phyloP scores from a whole-genome alignment of 768 basidiomycete genomes.

The Kwoniella sp. region DNA sequence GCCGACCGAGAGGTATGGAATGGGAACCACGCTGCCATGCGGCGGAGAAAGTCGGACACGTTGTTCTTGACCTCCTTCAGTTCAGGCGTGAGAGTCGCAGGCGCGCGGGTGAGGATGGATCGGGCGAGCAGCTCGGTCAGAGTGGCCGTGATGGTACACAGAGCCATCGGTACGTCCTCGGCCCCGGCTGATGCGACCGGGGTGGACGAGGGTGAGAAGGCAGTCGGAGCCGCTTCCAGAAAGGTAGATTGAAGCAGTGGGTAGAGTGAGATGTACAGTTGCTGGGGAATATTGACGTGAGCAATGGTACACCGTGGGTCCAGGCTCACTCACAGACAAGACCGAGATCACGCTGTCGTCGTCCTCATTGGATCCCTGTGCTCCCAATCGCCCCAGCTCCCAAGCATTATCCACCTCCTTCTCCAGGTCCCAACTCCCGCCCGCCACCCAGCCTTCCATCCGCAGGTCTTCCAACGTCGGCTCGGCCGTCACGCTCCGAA shows the following conservation, averaged over 20 bases:
- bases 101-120: constrained; percentile 16
- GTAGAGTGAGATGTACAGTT: constrained; percentile 67
- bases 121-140: constrained; percentile 35
- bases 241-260: constrained; percentile 75
- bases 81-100: background rate
- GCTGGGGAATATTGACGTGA: constrained; percentile 22
- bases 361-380: constrained; percentile 7
- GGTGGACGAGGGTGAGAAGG: constrained; percentile 61
- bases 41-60: constrained; percentile 56
- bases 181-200: constrained; percentile 4
- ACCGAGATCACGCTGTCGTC: constrained; percentile 16
- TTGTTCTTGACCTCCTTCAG: constrained; percentile 20
- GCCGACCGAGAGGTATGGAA: constrained; percentile 51
- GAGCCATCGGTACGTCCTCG: constrained; percentile 30
- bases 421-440: constrained; percentile 8
- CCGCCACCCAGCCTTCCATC: constrained; percentile 21
- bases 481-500: constrained; percentile 8
- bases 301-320: background rate
- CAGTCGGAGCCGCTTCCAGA: constrained; percentile 77
- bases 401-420: constrained; percentile 12
- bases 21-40: constrained; percentile 82
- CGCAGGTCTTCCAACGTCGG: constrained; percentile 1
- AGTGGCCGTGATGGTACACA: constrained; percentile 38
- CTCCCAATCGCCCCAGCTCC: constrained; percentile 31
- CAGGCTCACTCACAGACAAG: constrained; percentile 28